A percentile compares a stretch with the other conserved stretches of the same genome.
phyloP scores from a whole-genome alignment of 2,329 filamentous ascomycete species.

The Bipolaris zeicola region DNA sequence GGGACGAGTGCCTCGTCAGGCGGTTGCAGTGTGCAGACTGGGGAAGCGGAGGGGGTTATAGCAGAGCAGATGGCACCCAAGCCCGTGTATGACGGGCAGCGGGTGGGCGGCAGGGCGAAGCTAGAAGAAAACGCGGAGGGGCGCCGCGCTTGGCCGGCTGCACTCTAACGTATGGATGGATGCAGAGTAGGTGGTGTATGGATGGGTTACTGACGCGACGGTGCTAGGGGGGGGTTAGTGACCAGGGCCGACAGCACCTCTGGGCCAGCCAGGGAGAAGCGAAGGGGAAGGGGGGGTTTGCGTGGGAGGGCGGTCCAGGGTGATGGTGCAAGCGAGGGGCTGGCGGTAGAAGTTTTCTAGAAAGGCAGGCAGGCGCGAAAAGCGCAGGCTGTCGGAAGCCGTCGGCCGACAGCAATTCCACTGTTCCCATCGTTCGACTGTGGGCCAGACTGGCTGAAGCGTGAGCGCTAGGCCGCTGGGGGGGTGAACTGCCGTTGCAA shows the following conservation, averaged over 20 bases:
- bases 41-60: conserved; percentile 12
- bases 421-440: background rate
- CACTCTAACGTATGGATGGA: background rate
- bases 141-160: conserved; percentile 21
- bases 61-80: background rate
- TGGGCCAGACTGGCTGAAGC: conserved; percentile 12
- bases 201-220: conserved; percentile 11
- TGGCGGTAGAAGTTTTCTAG: conserved; percentile 28
- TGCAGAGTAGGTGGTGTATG: too few species aligned
- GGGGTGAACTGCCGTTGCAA: conserved; percentile 14
- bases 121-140: conserved; percentile 38
- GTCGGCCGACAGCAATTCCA: conserved; percentile 17
- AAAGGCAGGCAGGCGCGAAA: conserved; percentile 22
- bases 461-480: conserved; percentile 11
- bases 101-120: conserved; percentile 15
- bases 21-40: conserved; percentile 6
- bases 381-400: conserved; percentile 15
- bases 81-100: conserved; percentile 1
- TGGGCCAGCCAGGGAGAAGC: conserved; percentile 9
- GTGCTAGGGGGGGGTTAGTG: conserved; percentile 2
- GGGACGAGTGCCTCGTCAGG: conserved; percentile 14
- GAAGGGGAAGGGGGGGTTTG: conserved; percentile 8
- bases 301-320: conserved; percentile 3
- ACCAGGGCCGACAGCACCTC: conserved; percentile 12
- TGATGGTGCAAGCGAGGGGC: conserved; percentile 7